phyloP scores from a whole-genome alignment of 2,329 filamentous ascomycete species.

The Cercospora sp. region DNA sequence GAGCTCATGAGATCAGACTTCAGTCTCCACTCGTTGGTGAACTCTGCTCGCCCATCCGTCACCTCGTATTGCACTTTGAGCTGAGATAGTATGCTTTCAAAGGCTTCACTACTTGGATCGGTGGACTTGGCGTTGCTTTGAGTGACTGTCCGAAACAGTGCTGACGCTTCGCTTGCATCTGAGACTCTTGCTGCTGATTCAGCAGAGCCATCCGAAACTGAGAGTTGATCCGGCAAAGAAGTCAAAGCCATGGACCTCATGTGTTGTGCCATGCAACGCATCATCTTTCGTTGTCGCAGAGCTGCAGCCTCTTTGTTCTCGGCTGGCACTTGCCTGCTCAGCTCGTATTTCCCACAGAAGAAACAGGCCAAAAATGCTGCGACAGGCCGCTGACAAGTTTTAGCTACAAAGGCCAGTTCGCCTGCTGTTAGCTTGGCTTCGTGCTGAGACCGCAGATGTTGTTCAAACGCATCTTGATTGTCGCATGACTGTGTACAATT shows the following conservation, averaged over 20 bases:
- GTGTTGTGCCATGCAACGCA: not conserved
- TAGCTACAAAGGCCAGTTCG: not conserved
- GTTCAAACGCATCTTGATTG: not conserved
- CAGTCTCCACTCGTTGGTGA: not conserved
- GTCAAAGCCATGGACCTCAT: not conserved
- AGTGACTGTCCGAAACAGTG: not conserved
- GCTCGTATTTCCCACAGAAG: not conserved
- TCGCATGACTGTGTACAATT: not conserved
- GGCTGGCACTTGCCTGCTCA: too few species aligned
- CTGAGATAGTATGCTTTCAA: not conserved
- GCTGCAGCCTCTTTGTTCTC: too few species aligned
- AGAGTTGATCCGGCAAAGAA: not conserved
- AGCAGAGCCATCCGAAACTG: not conserved
- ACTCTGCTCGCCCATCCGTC: not conserved
- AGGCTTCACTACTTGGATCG: not conserved
- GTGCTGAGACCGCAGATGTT: not conserved
- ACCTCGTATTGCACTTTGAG: not conserved
- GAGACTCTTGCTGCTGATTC: not conserved
- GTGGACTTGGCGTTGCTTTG: not conserved
- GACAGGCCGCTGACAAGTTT: not conserved
- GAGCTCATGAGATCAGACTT: not conserved
- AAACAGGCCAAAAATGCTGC: not conserved
- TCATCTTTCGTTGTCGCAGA: not conserved
- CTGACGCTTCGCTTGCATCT: not conserved
- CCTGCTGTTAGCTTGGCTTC: not conserved